Percentiles rank a stretch among this genome's conserved stretches.
Evolutionary conservation across 768 basidiomycete genomes (phyloP).

Genomic region (Panaeolus cyanescens): DNA sequence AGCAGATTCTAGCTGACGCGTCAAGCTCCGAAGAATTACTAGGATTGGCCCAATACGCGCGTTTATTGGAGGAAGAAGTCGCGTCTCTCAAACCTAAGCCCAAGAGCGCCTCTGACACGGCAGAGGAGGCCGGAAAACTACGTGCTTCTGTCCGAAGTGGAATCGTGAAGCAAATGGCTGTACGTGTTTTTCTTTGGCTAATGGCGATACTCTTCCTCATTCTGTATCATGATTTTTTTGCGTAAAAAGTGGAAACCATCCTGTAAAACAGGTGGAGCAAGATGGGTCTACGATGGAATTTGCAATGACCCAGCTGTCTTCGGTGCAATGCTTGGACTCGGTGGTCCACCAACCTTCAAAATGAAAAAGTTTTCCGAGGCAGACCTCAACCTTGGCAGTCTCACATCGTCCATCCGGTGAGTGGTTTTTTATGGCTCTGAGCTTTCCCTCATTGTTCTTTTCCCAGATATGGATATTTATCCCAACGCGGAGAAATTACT

Average conservation of each 20-base stretch:
- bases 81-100: conserved; percentile 1
- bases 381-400: conserved; percentile 37
- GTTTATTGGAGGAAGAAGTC: conserved; percentile 3
- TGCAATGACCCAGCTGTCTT: conserved; percentile 50
- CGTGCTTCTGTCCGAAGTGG: conserved; percentile 45
- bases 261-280: conserved; percentile 47
- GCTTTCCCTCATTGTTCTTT: background rate
- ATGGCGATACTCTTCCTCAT: background rate
- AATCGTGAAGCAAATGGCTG: conserved; percentile 53
- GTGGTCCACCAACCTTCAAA: conserved; percentile 50
- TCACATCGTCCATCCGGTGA: conserved; percentile 39
- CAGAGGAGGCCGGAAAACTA: conserved; percentile 46
- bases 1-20: background rate
- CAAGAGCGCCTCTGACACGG: conserved; percentile 18
- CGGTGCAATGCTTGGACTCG: conserved; percentile 42
- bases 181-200: conserved; percentile 21
- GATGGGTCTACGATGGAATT: conserved; percentile 55
- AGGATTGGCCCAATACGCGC: conserved; percentile 4
- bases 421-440: conserved; percentile 2
- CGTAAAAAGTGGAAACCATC: conserved; percentile 57
- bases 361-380: conserved; percentile 42
- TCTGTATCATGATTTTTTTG: background rate
- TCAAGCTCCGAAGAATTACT: background rate
- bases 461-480: conserved; percentile 39
- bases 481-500: conserved; percentile 44